Base-by-base conservation (phyloP, 2,329 filamentous ascomycete species). In the Colletotrichum sp. region DNA sequence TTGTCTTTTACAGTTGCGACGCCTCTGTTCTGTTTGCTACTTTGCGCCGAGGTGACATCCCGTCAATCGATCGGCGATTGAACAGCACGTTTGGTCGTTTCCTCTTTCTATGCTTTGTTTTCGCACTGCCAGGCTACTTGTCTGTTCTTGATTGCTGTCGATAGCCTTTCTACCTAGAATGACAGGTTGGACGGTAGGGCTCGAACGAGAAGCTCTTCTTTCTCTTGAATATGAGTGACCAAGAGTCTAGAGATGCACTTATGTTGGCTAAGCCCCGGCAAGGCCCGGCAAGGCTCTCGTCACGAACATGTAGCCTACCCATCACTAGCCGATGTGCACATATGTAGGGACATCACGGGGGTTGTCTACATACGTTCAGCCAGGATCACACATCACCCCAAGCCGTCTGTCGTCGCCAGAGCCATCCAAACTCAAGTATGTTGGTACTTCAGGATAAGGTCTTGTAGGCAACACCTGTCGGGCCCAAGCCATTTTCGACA, bases 21-120 rank as follows among this genome's bases (percentile, higher is more conserved):
- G 44, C 10, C 9, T 49, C 4, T 49, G 8, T 4, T n/a, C 2
- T 7, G 1, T 49, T 49, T 1, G 9, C 18, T 2, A 12, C 10
- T 49, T 21, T 21, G 10, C 44, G 18, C 44, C 1, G 6, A 36
- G 2, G 39, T 12, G 18, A 26, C 26, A 26, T 26, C 26, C 26
- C 26, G 26, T 26, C 26, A 1, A 26, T 26, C n/a, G n/a, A 21
- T 49, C 0, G 18, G 44, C 44, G 6, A 21, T 49, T 12, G 44
- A 21, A 49, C 34, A 6, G 2, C 5, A 32, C 12, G 26, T 44
- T 10, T 4, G 39, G n/a, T 49, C 1, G 1, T n/a, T n/a, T 13
- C 2, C 44, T 12, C 44, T 49, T 21, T 21, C 9, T 3, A 49
- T 49, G 5, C 0, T 21, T 1, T 0, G 9, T n/a, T 21, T n/a